phyloP scores from a whole-genome alignment of 2,329 filamentous ascomycete species.

The Monilinia aucupariae region DNA sequence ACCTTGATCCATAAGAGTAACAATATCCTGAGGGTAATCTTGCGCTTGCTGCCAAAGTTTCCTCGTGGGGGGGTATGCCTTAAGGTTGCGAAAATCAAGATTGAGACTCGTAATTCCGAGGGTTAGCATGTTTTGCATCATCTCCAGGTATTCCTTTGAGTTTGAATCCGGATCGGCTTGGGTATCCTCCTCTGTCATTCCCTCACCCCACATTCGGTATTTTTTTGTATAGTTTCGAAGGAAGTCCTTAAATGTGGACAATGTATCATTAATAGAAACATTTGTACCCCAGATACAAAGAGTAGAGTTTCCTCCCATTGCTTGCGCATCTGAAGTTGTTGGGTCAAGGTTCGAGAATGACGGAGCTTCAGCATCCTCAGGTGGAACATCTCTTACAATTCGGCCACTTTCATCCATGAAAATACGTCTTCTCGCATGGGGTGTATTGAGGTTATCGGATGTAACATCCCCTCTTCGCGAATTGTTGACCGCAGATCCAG shows the following conservation, averaged over 20 bases:
- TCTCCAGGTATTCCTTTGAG: constrained; percentile 75
- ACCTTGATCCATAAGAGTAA: constrained; percentile 92
- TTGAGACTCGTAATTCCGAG: constrained; percentile 81
- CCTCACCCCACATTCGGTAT: constrained; percentile 87
- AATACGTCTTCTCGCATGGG: constrained; percentile 48
- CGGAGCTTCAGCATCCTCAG: constrained; percentile 51
- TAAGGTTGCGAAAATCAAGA: constrained; percentile 81
- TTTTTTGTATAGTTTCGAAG: constrained; percentile 86
- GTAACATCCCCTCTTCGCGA: constrained; percentile 81
- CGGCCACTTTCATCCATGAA: constrained; percentile 53
- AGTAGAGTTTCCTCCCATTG: constrained; percentile 72
- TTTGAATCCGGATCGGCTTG: constrained; percentile 64
- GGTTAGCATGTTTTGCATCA: constrained; percentile 85
- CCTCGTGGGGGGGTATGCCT: constrained; percentile 83
- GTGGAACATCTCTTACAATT: constrained; percentile 49
- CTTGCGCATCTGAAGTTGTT: constrained; percentile 86
- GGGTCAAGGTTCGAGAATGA: constrained; percentile 64
- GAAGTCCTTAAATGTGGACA: constrained; percentile 85
- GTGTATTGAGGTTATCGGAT: constrained; percentile 62
- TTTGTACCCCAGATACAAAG: constrained; percentile 96
- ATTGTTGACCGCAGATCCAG: constrained; percentile 46
- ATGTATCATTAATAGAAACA: constrained; percentile 85
- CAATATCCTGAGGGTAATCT: constrained; percentile 91
- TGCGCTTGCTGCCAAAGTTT: constrained; percentile 96
- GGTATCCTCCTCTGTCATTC: constrained; percentile 71